Conservation (phyloP, 352 stramenopile species). For the Proteromonas lacertae region DNA sequence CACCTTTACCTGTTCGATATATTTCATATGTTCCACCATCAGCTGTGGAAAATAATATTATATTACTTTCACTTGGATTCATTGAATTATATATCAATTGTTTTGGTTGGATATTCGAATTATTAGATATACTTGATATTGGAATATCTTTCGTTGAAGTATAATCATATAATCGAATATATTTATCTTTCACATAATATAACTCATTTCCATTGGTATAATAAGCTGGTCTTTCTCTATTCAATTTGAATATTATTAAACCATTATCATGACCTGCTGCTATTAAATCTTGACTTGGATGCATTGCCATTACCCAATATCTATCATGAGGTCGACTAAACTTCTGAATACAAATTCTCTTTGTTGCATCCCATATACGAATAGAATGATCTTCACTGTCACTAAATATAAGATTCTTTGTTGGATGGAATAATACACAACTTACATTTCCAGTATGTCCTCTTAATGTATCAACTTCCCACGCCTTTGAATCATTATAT, state of each 20-base stretch:
- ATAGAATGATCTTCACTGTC: constrained; percentile 97
- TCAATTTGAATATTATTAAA: constrained; percentile 98
- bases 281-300: constrained; percentile 65
- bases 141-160: constrained; percentile 25
- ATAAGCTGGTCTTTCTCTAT: constrained; percentile 74
- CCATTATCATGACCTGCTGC: constrained; percentile 93
- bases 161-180: constrained; percentile 84
- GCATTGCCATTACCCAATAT: constrained; percentile 39
- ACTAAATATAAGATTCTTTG: constrained; percentile 89
- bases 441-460: constrained; percentile 98
- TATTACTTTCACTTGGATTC: constrained; percentile 59
- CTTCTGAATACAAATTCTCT: constrained; percentile 88
- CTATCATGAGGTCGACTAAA: constrained; percentile 91
- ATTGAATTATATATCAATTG: constrained; percentile 77
- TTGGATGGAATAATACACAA: constrained; percentile 94
- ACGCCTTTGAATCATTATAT: constrained; percentile 97
- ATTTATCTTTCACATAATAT: constrained; percentile 88
- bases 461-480: constrained; percentile 97
- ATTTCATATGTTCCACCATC: constrained; percentile 91
- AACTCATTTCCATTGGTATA: constrained; percentile 28
- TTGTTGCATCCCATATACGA: constrained; percentile 92
- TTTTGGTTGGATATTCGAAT: constrained; percentile 36
- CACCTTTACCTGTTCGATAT: constrained; percentile 19
- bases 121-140: constrained; percentile 27
- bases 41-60: constrained; percentile 66